These are phyloP conservation scores for Ormosia semicastrata DNA, from an alignment of 306 rosid genomes.

Conservation along the genomic window DNA sequence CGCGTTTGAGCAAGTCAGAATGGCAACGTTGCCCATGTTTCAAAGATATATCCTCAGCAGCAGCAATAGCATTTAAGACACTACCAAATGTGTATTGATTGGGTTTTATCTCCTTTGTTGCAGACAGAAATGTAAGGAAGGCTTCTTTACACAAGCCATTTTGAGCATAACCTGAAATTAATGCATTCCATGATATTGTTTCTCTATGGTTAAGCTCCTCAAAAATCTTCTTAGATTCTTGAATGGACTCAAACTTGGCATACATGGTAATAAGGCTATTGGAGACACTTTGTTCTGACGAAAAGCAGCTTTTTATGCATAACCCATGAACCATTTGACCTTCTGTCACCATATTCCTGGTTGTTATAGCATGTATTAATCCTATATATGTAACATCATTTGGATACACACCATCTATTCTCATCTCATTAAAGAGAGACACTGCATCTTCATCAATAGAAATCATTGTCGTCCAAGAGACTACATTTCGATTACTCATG, in stretches of 20 bases:
- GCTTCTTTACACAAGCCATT: constrained; percentile 63
- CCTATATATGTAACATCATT: constrained; percentile 82
- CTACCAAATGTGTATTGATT: constrained; percentile 85
- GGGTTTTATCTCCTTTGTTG: constrained; percentile 58
- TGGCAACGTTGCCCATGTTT: constrained; percentile 78
- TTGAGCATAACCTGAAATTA: constrained; percentile 87
- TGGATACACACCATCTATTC: constrained; percentile 64
- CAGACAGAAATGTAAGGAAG: constrained; percentile 53
- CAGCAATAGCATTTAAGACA: constrained; percentile 75
- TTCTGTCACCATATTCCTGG: constrained; percentile 46
- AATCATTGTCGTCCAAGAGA: constrained; percentile 87
- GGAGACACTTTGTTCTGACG: constrained; percentile 48
- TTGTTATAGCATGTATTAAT: constrained; percentile 63
- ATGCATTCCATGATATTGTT: constrained; percentile 82
- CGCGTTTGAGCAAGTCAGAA: constrained; percentile 60
- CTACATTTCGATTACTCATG: constrained; percentile 64
- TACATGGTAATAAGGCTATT: constrained; percentile 90
- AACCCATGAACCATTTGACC: constrained; percentile 69
- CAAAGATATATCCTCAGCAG: constrained; percentile 66
- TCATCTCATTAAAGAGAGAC: constrained; percentile 62
- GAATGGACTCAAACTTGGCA: constrained; percentile 64
- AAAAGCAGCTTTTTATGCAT: constrained; percentile 57
- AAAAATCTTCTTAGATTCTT: constrained; percentile 65
- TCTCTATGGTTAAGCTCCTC: constrained; percentile 65
- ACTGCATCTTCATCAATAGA: constrained; percentile 62